Evolutionary conservation across 2,329 filamentous ascomycete species (phyloP).

Genomic region (Gaeumannomyces tritici): DNA sequence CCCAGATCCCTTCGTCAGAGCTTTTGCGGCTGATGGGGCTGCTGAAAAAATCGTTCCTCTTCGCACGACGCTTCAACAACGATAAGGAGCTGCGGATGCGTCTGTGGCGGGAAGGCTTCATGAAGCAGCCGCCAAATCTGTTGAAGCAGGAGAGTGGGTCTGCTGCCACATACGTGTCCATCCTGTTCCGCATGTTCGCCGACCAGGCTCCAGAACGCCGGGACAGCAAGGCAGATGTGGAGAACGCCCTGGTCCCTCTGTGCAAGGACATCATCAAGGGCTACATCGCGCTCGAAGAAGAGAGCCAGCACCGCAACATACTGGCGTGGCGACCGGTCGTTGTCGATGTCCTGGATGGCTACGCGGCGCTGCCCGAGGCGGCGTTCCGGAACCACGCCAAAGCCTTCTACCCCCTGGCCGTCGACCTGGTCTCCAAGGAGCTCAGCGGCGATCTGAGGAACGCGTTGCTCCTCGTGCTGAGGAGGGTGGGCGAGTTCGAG

Average conservation of each 20-base stretch:
- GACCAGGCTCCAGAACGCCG: conserved; percentile 77
- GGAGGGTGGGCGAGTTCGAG: conserved; percentile 72
- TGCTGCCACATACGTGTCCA: conserved; percentile 89
- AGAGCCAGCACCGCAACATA: conserved; percentile 94
- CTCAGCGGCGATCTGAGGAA: conserved; percentile 69
- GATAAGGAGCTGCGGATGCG: conserved; percentile 93
- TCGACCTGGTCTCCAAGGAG: conserved; percentile 77
- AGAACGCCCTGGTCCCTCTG: conserved; percentile 84
- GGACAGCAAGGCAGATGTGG: conserved; percentile 71
- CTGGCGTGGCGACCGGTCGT: conserved; percentile 96
- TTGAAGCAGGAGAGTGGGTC: conserved; percentile 93
- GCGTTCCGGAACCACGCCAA: conserved; percentile 73
- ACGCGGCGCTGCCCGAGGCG: conserved; percentile 68
- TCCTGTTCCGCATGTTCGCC: conserved; percentile 94
- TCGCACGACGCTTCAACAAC: conserved; percentile 94
- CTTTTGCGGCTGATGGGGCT: conserved; percentile 87
- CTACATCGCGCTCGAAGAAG: conserved; percentile 82
- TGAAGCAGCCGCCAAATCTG: conserved; percentile 97
- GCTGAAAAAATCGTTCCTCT: conserved; percentile 92
- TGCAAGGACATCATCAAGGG: conserved; percentile 88
- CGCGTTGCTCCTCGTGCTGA: conserved; percentile 67
- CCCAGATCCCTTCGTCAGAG: conserved; percentile 82
- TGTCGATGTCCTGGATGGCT: conserved; percentile 92
- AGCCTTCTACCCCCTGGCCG: conserved; percentile 76
- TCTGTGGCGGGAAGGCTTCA: conserved; percentile 95